A percentile compares a stretch with the other conserved stretches of the same genome.
phyloP scores from a whole-genome alignment of 176 grass and related monocot species.

The Tillandsia fasciculata region DNA sequence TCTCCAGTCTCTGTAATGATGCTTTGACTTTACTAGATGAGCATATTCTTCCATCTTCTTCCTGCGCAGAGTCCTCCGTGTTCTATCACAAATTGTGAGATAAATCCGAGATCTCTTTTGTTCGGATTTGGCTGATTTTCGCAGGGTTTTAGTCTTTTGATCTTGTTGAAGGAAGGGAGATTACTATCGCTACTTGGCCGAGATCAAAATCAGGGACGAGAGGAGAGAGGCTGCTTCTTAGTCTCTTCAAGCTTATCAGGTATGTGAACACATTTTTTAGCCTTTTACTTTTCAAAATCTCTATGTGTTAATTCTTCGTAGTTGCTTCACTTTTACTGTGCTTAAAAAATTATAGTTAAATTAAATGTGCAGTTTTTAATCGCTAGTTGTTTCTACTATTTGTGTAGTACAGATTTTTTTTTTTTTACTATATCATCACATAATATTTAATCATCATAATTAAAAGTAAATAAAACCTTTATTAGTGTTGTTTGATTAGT shows the following conservation, averaged over 20 bases:
- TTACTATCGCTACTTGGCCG: slow-evolving; percentile 55
- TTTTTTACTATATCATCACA: too few relatives aligned
- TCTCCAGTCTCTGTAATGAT: slow-evolving; percentile 40
- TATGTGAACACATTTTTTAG: neutral
- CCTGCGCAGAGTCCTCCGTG: slow-evolving; percentile 37
- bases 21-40: slow-evolving; percentile 41
- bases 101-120: neutral
- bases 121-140: slow-evolving; percentile 8
- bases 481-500: too few relatives aligned
- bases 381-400: neutral
- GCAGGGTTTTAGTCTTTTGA: neutral
- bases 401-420: too few relatives aligned
- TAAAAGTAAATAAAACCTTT: too few relatives aligned
- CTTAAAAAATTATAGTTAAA: neutral
- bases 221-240: slow-evolving; percentile 30
- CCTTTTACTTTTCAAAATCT: neutral
- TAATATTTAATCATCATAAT: neutral
- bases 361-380: neutral
- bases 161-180: slow-evolving; percentile 53
- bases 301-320: neutral
- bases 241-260: slow-evolving; percentile 52
- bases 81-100: slow-evolving; percentile 66
- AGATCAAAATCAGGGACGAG: slow-evolving; percentile 44
- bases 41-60: slow-evolving; percentile 42
- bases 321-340: neutral